Conservation (phyloP, 1,284 basidiomycete genomes). For the Rhodofomes roseus region DNA sequence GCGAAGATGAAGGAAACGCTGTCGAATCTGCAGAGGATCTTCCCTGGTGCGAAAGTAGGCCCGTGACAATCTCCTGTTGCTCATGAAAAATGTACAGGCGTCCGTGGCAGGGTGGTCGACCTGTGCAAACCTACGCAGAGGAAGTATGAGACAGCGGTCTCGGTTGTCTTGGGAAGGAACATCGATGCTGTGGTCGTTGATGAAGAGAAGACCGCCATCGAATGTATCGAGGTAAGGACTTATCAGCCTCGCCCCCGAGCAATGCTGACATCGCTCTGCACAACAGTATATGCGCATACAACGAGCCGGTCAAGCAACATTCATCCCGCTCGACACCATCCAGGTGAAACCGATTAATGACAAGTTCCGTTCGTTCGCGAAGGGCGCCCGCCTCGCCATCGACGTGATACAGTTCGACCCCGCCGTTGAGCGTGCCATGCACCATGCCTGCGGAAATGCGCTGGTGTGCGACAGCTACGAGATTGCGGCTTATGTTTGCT, state of each 20-base stretch:
- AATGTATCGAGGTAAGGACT: conserved; percentile 82
- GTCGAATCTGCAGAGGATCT: conserved; percentile 79
- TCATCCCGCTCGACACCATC: conserved; percentile 96
- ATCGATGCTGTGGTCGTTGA: conserved; percentile 96
- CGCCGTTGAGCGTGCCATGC: conserved; percentile 88
- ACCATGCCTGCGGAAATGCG: conserved; percentile 93
- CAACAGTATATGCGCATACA: conserved; percentile 90
- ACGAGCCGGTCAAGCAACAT: conserved; percentile 92
- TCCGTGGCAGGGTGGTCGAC: conserved; percentile 88
- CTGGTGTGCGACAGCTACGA: conserved; percentile 95
- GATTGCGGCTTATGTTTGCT: conserved; percentile 86
- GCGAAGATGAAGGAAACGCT: conserved; percentile 84
- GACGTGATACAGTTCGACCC: conserved; percentile 92
- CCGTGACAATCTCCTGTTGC: neutral
- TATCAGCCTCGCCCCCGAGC: neutral
- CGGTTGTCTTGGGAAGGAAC: conserved; percentile 92
- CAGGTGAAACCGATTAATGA: conserved; percentile 93
- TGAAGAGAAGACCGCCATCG: conserved; percentile 94
- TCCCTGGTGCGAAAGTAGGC: conserved; percentile 56
- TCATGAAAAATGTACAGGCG: conserved; percentile 43
- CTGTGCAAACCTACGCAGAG: conserved; percentile 90
- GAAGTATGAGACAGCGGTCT: conserved; percentile 94
- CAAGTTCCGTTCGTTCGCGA: conserved; percentile 88
- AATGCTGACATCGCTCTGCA: neutral
- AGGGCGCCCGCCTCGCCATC: conserved; percentile 89